These are phyloP conservation scores for Saccharomycopsis babjevae DNA, from an alignment of 805 yeast genomes.

Conservation along the genomic window DNA sequence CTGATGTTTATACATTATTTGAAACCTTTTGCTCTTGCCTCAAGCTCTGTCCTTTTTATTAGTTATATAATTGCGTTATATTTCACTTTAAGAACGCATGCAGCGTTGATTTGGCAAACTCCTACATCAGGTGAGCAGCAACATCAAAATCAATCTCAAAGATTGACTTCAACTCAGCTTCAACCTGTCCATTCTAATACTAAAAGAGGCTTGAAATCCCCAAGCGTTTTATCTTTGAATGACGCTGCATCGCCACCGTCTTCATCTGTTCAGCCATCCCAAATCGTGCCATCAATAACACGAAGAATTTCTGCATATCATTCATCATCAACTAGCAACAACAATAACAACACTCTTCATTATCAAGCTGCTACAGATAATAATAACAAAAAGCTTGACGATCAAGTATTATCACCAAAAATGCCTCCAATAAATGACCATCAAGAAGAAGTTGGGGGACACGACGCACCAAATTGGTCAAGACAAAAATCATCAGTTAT, in stretches of 20 bases:
- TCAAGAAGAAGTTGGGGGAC: conserved; percentile 48
- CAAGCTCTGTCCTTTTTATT: conserved; percentile 69
- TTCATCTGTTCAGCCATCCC: not conserved
- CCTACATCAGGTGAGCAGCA: conserved; percentile 36
- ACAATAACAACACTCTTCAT: not conserved
- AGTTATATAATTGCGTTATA: conserved; percentile 84
- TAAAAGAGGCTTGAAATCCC: conserved; percentile 13
- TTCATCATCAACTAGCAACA: not conserved
- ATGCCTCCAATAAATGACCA: not conserved
- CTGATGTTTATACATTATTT: conserved; percentile 55
- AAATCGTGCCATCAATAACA: not conserved
- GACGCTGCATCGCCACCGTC: conserved; percentile 1
- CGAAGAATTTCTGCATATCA: not conserved
- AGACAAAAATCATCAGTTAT: conserved; percentile 74
- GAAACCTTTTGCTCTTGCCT: conserved; percentile 71
- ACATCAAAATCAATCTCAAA: not conserved
- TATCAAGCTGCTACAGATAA: not conserved
- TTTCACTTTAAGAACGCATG: conserved; percentile 93
- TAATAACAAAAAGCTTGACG: not conserved
- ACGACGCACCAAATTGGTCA: conserved; percentile 97
- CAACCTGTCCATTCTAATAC: conserved; percentile 7
- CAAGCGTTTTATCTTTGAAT: conserved; percentile 15
- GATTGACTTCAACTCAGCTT: conserved; percentile 6
- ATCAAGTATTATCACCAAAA: conserved; percentile 5
- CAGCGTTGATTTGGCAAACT: conserved; percentile 89